phyloP scores from a whole-genome alignment of 257 asterid genomes.

The Scutellaria minor region DNA sequence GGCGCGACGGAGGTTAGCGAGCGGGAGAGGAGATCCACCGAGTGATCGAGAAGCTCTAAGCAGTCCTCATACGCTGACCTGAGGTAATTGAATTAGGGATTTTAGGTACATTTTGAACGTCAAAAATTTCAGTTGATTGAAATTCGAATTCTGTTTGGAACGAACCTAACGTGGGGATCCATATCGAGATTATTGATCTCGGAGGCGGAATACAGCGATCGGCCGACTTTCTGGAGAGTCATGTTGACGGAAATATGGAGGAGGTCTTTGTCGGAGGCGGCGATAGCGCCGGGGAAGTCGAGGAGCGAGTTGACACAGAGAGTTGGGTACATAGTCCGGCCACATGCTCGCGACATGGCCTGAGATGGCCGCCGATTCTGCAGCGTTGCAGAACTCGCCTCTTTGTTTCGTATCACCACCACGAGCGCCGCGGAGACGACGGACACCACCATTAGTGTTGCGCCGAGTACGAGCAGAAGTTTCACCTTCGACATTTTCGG shows the following conservation, averaged over 20 bases:
- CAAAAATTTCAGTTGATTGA: neutral
- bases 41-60: conserved; percentile 79
- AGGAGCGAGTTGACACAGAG: conserved; percentile 76
- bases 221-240: conserved; percentile 71
- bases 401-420: conserved; percentile 43
- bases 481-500: conserved; percentile 47
- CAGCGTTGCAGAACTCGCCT: conserved; percentile 34
- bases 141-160: neutral
- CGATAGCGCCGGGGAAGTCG: conserved; percentile 80
- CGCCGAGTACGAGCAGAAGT: conserved; percentile 47
- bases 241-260: conserved; percentile 85
- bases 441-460: conserved; percentile 52
- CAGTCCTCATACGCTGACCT: conserved; percentile 88
- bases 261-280: conserved; percentile 78
- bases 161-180: conserved; percentile 62
- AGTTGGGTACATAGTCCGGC: conserved; percentile 65
- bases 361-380: conserved; percentile 59
- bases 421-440: conserved; percentile 59
- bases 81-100: neutral
- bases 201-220: conserved; percentile 60
- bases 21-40: conserved; percentile 68
- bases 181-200: conserved; percentile 62
- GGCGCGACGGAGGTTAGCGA: conserved; percentile 58
- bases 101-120: neutral
- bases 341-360: conserved; percentile 75